Evolutionary conservation across 73 alveolate genomes (phyloP).

Genomic region (Tetrahymena borealis): DNA sequence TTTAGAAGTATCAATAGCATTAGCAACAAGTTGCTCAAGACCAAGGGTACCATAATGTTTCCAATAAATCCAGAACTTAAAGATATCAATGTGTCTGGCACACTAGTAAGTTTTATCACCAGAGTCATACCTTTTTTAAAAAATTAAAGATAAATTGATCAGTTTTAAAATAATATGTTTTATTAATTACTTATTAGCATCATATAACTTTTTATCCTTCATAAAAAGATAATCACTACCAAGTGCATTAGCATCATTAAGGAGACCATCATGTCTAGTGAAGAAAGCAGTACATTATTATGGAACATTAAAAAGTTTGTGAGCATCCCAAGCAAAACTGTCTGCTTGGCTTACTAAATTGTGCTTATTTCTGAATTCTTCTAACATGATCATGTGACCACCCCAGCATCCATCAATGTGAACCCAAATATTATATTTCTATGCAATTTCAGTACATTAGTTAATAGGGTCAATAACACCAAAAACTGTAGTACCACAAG

Average conservation of each 20-base stretch:
- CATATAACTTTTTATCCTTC: not conserved
- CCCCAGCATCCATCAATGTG: slow-evolving; percentile 20
- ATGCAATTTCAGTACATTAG: not conserved
- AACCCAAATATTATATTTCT: slow-evolving; percentile 20
- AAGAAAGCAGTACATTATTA: not conserved
- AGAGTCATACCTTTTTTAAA: not conserved
- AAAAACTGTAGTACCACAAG: slow-evolving; percentile 16
- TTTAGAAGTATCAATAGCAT: not conserved
- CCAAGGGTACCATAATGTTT: slow-evolving; percentile 7
- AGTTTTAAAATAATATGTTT: not conserved
- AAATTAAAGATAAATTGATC: not conserved
- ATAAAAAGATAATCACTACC: slow-evolving; percentile 11
- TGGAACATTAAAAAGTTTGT: slow-evolving; percentile 8
- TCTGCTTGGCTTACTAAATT: slow-evolving; percentile 1
- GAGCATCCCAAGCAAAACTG: slow-evolving; percentile 30
- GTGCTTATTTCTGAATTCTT: not conserved
- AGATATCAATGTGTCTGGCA: slow-evolving; percentile 20
- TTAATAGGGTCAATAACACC: slow-evolving; percentile 10
- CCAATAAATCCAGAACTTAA: slow-evolving; percentile 17
- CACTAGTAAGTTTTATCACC: slow-evolving; percentile 29
- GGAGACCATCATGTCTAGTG: slow-evolving; percentile 15
- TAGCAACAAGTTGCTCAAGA: not conserved
- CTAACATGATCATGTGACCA: slow-evolving; percentile 3
- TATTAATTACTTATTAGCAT: not conserved
- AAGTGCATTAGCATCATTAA: not conserved